Conservation (phyloP, 768 basidiomycete genomes). For the Chalciporus piperatus region DNA sequence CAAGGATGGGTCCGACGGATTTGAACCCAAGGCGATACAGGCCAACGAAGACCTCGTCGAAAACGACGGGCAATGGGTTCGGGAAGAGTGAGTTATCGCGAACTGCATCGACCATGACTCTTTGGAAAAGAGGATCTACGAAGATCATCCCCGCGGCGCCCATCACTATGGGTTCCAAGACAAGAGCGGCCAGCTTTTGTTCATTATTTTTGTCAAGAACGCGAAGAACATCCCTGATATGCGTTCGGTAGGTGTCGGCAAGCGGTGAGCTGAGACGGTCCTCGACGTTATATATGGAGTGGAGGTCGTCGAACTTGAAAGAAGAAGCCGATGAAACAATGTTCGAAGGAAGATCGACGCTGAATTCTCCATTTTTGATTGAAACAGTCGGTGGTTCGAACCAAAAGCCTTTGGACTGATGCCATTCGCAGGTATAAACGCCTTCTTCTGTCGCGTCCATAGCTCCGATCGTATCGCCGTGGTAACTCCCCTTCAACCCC, state of each 20-base stretch:
- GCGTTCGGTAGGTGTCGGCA: constrained; percentile 57
- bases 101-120: constrained; percentile 78
- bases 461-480: constrained; percentile 95
- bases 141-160: constrained; percentile 98
- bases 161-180: constrained; percentile 90
- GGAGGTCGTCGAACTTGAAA: constrained; percentile 40
- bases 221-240: constrained; percentile 53
- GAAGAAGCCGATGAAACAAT: constrained; percentile 33
- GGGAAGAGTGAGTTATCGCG: constrained; percentile 43
- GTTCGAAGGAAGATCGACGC: constrained; percentile 52
- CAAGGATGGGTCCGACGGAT: constrained; percentile 63
- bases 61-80: constrained; percentile 80
- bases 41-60: constrained; percentile 95
- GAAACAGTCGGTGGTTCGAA: constrained; percentile 83
- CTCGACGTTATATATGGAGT: constrained; percentile 68
- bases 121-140: constrained; percentile 95
- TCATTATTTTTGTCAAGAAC: constrained; percentile 40
- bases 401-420: constrained; percentile 89
- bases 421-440: constrained; percentile 95
- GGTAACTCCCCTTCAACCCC: constrained; percentile 90
- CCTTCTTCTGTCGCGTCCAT: constrained; percentile 96
- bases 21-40: constrained; percentile 82
- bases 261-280: constrained; percentile 58
- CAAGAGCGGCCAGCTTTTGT: constrained; percentile 63
- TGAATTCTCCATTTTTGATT: constrained; percentile 56